Evolutionary conservation across 345 rosid species (phyloP).

Genomic region (Erysimum cheiranthoides): DNA sequence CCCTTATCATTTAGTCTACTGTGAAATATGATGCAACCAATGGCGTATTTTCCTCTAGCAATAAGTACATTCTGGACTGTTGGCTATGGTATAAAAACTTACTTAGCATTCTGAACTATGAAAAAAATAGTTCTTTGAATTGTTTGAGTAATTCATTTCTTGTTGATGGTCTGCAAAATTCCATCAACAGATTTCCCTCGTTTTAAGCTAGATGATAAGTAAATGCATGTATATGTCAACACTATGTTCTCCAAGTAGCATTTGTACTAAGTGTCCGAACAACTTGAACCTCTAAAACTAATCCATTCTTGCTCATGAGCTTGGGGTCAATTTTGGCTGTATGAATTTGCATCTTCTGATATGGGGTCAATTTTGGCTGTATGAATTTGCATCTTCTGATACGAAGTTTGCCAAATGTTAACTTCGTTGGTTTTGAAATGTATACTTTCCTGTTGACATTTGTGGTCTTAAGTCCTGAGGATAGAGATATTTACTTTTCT

Average conservation of each 20-base stretch:
- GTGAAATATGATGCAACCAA: constrained; percentile 6
- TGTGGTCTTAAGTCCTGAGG: constrained; percentile 9
- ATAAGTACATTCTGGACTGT: not conserved
- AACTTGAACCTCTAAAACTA: constrained; percentile 16
- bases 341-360: not conserved
- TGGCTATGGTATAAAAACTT: not conserved
- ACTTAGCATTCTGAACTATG: constrained; percentile 21
- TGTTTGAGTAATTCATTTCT: not conserved
- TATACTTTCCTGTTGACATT: not conserved
- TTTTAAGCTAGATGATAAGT: not conserved
- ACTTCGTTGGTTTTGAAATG: constrained; percentile 13
- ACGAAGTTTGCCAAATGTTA: not conserved
- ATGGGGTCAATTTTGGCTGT: constrained; percentile 12
- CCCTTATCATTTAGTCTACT: not conserved
- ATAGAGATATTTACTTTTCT: constrained; percentile 23
- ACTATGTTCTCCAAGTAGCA: constrained; percentile 12
- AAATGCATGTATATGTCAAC: not conserved
- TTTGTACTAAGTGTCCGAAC: constrained; percentile 12
- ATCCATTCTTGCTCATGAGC: constrained; percentile 4
- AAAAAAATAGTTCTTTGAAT: not conserved
- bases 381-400: not conserved
- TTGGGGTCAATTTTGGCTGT: constrained; percentile 18
- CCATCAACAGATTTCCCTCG: not conserved
- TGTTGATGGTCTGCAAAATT: not conserved
- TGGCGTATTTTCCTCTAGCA: not conserved